phyloP scores from a whole-genome alignment of 352 stramenopile species.

The Blastocystis sp. region DNA sequence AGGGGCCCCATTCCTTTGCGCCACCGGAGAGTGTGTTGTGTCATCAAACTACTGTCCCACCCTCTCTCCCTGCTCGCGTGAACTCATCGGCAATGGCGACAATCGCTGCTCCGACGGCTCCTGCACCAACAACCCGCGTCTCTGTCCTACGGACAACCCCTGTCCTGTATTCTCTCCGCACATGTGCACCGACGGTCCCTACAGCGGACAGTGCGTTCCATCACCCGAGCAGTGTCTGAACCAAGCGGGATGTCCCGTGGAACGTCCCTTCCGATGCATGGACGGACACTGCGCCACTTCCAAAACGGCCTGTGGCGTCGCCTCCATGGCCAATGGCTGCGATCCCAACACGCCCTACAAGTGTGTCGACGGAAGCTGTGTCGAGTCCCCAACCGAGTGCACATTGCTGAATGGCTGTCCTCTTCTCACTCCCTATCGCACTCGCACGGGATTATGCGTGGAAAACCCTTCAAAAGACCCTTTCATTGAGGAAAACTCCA shows the following conservation, averaged over 20 bases:
- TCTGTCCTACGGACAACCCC: neutral
- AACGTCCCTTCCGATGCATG: neutral
- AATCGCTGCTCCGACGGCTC: slow-evolving; percentile 13
- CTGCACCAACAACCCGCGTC: neutral
- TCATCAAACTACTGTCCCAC: slow-evolving; percentile 2
- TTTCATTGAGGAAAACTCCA: neutral
- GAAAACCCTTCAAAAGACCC: neutral
- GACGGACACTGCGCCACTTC: neutral
- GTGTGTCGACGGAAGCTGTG: slow-evolving; percentile 1
- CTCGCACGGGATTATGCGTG: neutral
- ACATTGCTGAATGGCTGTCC: slow-evolving; percentile 31
- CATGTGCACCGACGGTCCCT: slow-evolving; percentile 6
- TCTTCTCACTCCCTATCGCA: neutral
- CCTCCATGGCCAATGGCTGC: neutral
- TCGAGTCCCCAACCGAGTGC: neutral
- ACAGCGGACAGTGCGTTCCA: neutral
- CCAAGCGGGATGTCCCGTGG: neutral
- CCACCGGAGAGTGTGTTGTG: neutral
- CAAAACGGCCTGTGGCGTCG: neutral
- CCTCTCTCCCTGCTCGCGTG: neutral
- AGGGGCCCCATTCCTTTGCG: slow-evolving; percentile 4
- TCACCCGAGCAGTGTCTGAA: neutral
- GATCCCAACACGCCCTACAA: neutral
- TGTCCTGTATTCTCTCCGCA: neutral
- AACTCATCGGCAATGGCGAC: neutral